Evolutionary conservation across 2,329 filamentous ascomycete genomes (phyloP), one percentile per base, ranked within the genome.

Genomic region (Talaromyces atroroseus): DNA sequence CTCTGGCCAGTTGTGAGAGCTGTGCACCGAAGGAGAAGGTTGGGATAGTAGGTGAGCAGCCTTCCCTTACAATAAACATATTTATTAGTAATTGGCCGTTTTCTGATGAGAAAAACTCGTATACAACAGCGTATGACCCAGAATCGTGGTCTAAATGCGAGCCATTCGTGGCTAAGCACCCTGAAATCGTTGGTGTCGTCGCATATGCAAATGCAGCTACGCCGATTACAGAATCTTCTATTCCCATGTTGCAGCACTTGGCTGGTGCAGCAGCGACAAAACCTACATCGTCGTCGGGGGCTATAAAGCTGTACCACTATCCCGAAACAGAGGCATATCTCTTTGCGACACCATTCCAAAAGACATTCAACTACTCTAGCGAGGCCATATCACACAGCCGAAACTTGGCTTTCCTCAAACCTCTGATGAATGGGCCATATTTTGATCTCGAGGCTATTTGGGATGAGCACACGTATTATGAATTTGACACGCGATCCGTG

Each of bases 371-470:
- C 57, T 76, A 80, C 58, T 69, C 76, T 3, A 72, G 79, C 0
- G 86, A 85, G 32, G 76, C 80, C 0, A 74, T 89, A 0, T 78
- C 84, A 0, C 87, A 91, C 65, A 88, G 86, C 0, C 79, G 88
- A 1, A 84, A 77, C 53, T 71, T 90, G 2, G 72, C 77, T 0
- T 88, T 89, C 60, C 64, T 91, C 6, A 90, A 89, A 64, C 78
- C 78, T 5, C 72, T 80, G 1, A 71, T 87, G 2, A 74, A 74
- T 0, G 88, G 87, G 0, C 87, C 88, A 0, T 81, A 78, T 59
- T 90, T 91, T 64, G 86, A 91, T 61, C 80, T 92, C 8, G 89
- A 92, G 66, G 79, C 80, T 1, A 85, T 91, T 49, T 92, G 88
- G 88, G 87, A 90, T 7, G 87, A 91, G 69, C 88, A 92, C 67